Evolutionary conservation across 225 moss, liverwort and hornwort genomes (phyloP), one percentile per base, ranked within the genome.

Genomic region (Physcomitrellopsis africana): DNA sequence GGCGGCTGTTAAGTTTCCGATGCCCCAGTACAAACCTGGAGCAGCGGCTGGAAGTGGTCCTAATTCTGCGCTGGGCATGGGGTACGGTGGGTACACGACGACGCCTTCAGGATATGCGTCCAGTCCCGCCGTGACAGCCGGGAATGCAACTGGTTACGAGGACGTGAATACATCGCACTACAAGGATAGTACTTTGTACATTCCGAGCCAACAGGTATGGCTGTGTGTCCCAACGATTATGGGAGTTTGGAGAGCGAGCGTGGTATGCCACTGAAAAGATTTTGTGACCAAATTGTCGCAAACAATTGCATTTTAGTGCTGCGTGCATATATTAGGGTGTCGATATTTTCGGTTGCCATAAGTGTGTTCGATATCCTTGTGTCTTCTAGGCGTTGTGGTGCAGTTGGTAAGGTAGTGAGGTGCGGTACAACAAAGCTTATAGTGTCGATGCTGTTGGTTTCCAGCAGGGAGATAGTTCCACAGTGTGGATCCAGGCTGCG

Each of bases 131-230:
- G 91, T 86, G 58, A 91, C 92, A 26, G 72, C 79, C 0, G 90
- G 90, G 32, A 86, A 83, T 58, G 74, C 84, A 16, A 81, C 90
- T 8, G 92, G 87, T 5, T 94, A 94, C 48, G 94, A 94, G 19
- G 94, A 94, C 62, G 90, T 89, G 44, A 80, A 83, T 32, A 77
- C 84, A 8, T 73, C 87, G 11, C 92, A 85, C 57, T 94, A 94
- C 87, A 94, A 94, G 81, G 94, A 94, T 66, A 90, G 67, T 74
- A 90, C 85, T 62, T 64, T 92, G 18, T 94, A 94, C 57, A 89
- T 94, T 26, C 89, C 92, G 13, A 84, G 72, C 68, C 94, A 92
- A 82, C 94, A 92, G 94, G 94, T 95, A 55, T 19, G 0, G 44
- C 17, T 9, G 9, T 27, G 19, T 18, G 20, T 45, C 0, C 7